phyloP scores from a whole-genome alignment of 768 basidiomycete species.

The Suillus tomentosus region DNA sequence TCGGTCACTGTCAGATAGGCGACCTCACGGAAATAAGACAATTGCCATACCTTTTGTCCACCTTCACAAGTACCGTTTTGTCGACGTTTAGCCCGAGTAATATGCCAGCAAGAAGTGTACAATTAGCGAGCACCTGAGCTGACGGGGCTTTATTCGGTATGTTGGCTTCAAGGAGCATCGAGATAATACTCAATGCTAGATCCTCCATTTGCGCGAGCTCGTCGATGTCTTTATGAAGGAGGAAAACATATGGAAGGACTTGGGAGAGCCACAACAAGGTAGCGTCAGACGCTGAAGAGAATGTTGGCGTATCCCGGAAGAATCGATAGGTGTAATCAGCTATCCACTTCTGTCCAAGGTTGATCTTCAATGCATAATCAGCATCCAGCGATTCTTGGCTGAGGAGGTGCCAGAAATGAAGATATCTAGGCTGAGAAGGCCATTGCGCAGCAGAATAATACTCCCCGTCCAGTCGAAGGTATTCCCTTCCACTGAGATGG shows the following conservation, averaged over 20 bases:
- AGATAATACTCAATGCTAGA: constrained; percentile 6
- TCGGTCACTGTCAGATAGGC: neutral
- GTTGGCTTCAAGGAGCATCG: constrained; percentile 2
- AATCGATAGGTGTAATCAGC: constrained; percentile 9
- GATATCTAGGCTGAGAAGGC: constrained; percentile 11
- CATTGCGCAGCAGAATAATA: constrained; percentile 9
- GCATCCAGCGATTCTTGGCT: constrained; percentile 4
- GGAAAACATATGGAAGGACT: constrained; percentile 13
- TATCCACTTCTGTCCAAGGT: constrained; percentile 9
- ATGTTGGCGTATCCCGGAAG: constrained; percentile 8
- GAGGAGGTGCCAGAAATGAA: constrained; percentile 8
- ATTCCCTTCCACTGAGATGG: constrained; percentile 14
- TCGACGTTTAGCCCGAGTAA: constrained; percentile 13
- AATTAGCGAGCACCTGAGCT: constrained; percentile 15
- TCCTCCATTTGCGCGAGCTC: constrained; percentile 9
- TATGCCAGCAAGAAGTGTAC: constrained; percentile 13
- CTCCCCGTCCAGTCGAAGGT: constrained; percentile 8
- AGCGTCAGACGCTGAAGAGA: constrained; percentile 9
- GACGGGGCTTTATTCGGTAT: constrained; percentile 4
- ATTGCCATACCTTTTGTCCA: constrained; percentile 15
- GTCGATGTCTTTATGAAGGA: constrained; percentile 7
- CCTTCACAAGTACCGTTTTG: constrained; percentile 11
- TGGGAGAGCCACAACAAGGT: constrained; percentile 11
- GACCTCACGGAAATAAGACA: neutral
- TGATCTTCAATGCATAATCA: constrained; percentile 10